A percentile compares a stretch with the other conserved stretches of the same genome.
Evolutionary conservation across 305 asterid genomes (phyloP).

Genomic region (Fraxinus sp.): DNA sequence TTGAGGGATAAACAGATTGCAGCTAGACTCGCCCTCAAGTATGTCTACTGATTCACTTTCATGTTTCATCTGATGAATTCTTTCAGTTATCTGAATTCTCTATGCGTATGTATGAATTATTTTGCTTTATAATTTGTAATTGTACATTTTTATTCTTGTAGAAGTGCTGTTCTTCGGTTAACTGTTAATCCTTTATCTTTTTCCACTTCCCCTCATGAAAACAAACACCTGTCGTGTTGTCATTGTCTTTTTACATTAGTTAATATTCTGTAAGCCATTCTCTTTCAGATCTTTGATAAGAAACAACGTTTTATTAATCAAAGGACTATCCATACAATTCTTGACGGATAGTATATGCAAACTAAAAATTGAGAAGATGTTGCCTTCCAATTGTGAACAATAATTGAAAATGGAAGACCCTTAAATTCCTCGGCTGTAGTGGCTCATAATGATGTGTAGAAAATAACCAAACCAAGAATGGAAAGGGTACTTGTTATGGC

Average conservation of each 20-base stretch:
- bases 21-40: constrained; percentile 87
- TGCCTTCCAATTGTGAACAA: not conserved
- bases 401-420: not conserved
- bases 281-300: not conserved
- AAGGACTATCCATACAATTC: not conserved
- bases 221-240: not conserved
- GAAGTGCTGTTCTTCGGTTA: not conserved
- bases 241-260: not conserved
- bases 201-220: not conserved
- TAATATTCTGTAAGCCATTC: not conserved
- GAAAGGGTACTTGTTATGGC: not conserved
- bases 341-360: not conserved
- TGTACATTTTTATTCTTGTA: not conserved
- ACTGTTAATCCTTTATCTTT: not conserved
- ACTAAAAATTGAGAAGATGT: not conserved
- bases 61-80: constrained; percentile 23
- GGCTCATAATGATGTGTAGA: not conserved
- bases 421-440: not conserved
- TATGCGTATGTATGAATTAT: not conserved
- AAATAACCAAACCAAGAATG: not conserved
- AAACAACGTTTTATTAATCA: not conserved
- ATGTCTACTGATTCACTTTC: constrained; percentile 39
- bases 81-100: constrained; percentile 12
- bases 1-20: constrained; percentile 85
- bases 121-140: not conserved